Percentiles rank a stretch among this genome's conserved stretches.
Evolutionary conservation across 2,329 filamentous ascomycete species (phyloP).

Genomic region (Acarospora socialis): DNA sequence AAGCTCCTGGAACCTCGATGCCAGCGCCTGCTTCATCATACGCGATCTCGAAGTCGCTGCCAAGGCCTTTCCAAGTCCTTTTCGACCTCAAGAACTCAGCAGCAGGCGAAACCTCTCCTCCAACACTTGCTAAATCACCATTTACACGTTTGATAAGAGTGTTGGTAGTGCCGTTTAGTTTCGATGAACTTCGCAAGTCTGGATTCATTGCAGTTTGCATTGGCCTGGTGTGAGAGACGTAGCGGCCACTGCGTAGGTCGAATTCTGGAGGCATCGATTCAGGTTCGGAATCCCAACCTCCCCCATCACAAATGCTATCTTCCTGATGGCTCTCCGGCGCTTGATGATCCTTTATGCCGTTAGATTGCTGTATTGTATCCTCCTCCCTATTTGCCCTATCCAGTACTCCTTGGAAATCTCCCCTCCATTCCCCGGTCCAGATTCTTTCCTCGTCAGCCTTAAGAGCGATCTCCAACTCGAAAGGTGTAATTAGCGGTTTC

Average conservation of each 20-base stretch:
- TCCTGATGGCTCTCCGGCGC: slow-evolving; percentile 17
- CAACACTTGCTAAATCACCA: slow-evolving; percentile 65
- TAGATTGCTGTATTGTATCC: slow-evolving; percentile 5
- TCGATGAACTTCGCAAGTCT: slow-evolving; percentile 14
- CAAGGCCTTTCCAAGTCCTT: slow-evolving; percentile 81
- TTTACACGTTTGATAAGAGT: slow-evolving; percentile 51
- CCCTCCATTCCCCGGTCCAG: slow-evolving; percentile 83
- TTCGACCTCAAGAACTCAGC: slow-evolving; percentile 73
- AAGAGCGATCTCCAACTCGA: slow-evolving; percentile 71
- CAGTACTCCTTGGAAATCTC: slow-evolving; percentile 62
- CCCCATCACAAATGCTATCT: too few species aligned
- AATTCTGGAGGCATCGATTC: slow-evolving; percentile 68
- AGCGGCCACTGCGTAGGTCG: slow-evolving; percentile 74
- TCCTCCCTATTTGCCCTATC: slow-evolving; percentile 19
- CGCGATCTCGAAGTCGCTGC: slow-evolving; percentile 60
- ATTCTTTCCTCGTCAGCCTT: slow-evolving; percentile 59
- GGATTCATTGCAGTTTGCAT: slow-evolving; percentile 25
- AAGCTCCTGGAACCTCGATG: slow-evolving; percentile 34
- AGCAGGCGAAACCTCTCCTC: slow-evolving; percentile 76
- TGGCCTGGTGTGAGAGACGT: slow-evolving; percentile 58
- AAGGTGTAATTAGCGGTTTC: slow-evolving; percentile 84
- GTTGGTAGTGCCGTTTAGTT: slow-evolving; percentile 21
- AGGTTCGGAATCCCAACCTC: slow-evolving; percentile 50
- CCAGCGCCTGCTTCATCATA: slow-evolving; percentile 46
- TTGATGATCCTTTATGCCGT: slow-evolving; percentile 9